A percentile compares a stretch with the other conserved stretches of the same genome.
Evolutionary conservation across 106 monocot species (phyloP).

Genomic region (Chionographis japonica): DNA sequence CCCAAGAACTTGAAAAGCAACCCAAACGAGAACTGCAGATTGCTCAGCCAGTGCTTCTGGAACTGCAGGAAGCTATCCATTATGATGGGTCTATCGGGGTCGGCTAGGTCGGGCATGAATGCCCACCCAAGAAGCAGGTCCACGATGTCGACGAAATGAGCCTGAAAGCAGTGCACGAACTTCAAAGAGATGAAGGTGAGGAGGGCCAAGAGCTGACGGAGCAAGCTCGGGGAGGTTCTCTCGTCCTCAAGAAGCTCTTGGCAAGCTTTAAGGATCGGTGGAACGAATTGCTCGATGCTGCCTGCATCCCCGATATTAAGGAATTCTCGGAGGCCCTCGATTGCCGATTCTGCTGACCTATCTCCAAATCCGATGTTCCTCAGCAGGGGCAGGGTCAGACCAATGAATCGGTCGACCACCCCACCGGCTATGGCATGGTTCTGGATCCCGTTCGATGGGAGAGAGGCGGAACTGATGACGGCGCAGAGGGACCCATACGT

Average conservation of each 20-base stretch:
- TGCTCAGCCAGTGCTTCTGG: conserved; percentile 70
- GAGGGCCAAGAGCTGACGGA: conserved; percentile 55
- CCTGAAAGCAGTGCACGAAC: conserved; percentile 65
- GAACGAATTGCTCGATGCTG: conserved; percentile 41
- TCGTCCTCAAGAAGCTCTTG: conserved; percentile 94
- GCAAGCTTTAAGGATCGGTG: conserved; percentile 62
- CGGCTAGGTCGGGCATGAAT: conserved; percentile 78
- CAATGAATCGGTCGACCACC: conserved; percentile 55
- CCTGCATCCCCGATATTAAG: conserved; percentile 45
- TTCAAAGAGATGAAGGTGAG: conserved; percentile 66
- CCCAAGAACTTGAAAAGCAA: conserved; percentile 88
- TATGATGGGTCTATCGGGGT: conserved; percentile 42
- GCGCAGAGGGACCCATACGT: conserved; percentile 71
- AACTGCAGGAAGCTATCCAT: conserved; percentile 82
- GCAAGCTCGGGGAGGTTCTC: conserved; percentile 66
- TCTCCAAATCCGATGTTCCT: conserved; percentile 26
- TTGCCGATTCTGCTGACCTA: conserved; percentile 42
- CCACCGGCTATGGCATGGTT: conserved; percentile 16
- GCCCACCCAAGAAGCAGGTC: conserved; percentile 98
- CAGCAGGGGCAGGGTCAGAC: conserved; percentile 73
- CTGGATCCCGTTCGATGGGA: conserved; percentile 25
- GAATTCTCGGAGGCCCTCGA: conserved; percentile 61
- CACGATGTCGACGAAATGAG: conserved; percentile 78
- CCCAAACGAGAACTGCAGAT: conserved; percentile 66
- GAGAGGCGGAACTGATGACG: conserved; percentile 30